A percentile compares a stretch with the other conserved stretches of the same genome.
phyloP scores from a whole-genome alignment of 2,329 filamentous ascomycete genomes.

The Ceratocystis destructans region DNA sequence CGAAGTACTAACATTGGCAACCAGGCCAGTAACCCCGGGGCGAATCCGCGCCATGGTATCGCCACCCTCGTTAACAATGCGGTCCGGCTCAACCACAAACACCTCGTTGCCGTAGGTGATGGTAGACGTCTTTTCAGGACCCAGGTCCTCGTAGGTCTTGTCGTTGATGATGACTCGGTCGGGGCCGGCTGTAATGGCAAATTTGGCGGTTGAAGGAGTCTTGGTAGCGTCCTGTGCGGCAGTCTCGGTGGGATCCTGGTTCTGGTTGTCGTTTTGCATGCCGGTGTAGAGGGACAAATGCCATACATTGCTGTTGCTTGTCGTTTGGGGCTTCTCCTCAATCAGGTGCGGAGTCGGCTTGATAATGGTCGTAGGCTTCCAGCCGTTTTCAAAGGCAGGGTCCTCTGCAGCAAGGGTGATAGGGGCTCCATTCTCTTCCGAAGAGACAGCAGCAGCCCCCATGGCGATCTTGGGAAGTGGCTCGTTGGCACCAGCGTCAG shows the following conservation, averaged over 20 bases:
- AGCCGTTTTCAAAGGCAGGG: not conserved
- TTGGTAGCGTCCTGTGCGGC: not conserved
- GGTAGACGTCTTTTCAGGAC: conserved; percentile 29
- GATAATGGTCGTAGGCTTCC: not conserved
- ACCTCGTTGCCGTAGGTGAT: conserved; percentile 31
- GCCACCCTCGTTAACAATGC: conserved; percentile 18
- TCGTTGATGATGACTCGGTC: conserved; percentile 35
- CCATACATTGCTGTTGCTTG: not conserved
- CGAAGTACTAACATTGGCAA: conserved; percentile 27
- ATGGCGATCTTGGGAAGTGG: conserved; percentile 1
- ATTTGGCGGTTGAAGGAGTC: conserved; percentile 20
- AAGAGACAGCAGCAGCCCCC: not conserved
- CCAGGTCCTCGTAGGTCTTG: conserved; percentile 31
- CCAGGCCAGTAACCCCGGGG: conserved; percentile 25
- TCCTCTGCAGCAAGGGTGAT: not conserved
- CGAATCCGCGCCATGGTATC: conserved; percentile 32
- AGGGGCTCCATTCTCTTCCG: not conserved
- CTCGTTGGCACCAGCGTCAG: too few species aligned
- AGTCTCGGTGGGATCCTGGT: not conserved
- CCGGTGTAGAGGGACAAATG: not conserved
- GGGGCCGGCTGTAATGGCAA: conserved; percentile 34
- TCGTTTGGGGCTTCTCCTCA: not conserved
- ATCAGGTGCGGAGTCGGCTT: not conserved
- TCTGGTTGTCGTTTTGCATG: not conserved
- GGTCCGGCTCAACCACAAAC: conserved; percentile 37